These are phyloP conservation scores for Ocimum tenuiflorum DNA, from an alignment of 257 asterid species.

Conservation along the genomic window DNA sequence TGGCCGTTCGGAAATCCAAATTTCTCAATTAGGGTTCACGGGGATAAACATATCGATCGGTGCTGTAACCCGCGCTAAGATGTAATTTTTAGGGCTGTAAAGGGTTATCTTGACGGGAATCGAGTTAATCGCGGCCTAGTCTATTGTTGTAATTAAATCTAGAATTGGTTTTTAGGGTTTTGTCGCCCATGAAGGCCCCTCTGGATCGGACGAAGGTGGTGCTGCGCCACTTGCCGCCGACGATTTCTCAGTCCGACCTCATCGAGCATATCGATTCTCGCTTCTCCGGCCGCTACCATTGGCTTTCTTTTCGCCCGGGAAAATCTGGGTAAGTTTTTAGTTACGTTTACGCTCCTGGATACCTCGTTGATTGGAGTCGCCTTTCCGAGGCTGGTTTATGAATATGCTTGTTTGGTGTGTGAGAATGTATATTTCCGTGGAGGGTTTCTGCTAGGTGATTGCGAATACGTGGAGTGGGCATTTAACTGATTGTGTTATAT, in stretches of 20 bases:
- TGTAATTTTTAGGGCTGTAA: slow-evolving; percentile 42
- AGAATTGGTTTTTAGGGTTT: slow-evolving; percentile 57
- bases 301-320: slow-evolving; percentile 73
- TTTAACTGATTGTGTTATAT: slow-evolving; percentile 1
- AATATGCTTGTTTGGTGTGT: neutral
- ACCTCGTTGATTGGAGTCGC: neutral
- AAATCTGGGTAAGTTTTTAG: slow-evolving; percentile 50
- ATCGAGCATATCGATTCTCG: slow-evolving; percentile 77
- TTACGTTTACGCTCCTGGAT: too few species aligned
- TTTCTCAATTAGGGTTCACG: slow-evolving; percentile 42
- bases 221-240: slow-evolving; percentile 99
- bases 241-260: slow-evolving; percentile 84
- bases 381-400: neutral
- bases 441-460: neutral
- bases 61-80: slow-evolving; percentile 25
- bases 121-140: slow-evolving; percentile 1
- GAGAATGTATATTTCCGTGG: neutral
- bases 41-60: neutral
- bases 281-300: slow-evolving; percentile 74
- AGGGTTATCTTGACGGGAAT: slow-evolving; percentile 26
- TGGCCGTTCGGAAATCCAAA: slow-evolving; percentile 36
- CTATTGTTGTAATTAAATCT: neutral
- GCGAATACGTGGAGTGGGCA: neutral
- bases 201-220: slow-evolving; percentile 82
- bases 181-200: slow-evolving; percentile 61